phyloP scores from a whole-genome alignment of 2,329 filamentous ascomycete species.

The Falciphora oryzae region DNA sequence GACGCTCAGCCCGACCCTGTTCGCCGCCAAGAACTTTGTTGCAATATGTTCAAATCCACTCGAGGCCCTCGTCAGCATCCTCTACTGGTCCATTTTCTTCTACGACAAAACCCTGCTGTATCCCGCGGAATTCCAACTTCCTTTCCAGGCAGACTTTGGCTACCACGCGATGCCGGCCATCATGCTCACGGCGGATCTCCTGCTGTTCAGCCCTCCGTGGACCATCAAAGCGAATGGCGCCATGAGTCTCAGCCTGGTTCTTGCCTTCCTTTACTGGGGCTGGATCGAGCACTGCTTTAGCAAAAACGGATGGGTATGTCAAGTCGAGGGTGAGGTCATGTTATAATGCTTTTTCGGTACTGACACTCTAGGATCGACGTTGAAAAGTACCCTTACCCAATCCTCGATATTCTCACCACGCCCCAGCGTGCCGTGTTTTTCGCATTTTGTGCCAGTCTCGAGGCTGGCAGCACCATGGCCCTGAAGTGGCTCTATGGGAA shows the following conservation, averaged over 20 bases:
- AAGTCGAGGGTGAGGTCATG: background rate
- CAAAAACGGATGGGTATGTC: conserved; percentile 56
- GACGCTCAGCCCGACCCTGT: conserved; percentile 50
- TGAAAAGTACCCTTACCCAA: conserved; percentile 74
- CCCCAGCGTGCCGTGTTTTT: conserved; percentile 65
- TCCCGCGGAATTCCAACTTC: conserved; percentile 49
- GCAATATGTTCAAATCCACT: conserved; percentile 62
- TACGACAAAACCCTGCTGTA: conserved; percentile 48
- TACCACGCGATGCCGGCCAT: conserved; percentile 63
- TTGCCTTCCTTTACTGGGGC: conserved; percentile 67
- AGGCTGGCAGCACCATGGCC: conserved; percentile 62
- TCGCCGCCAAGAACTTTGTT: conserved; percentile 61
- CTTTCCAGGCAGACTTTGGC: conserved; percentile 49
- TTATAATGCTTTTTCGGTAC: background rate
- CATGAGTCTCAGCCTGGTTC: conserved; percentile 47
- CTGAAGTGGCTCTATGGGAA: conserved; percentile 66
- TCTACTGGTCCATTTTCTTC: conserved; percentile 66
- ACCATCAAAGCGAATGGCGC: conserved; percentile 56
- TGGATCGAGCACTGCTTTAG: conserved; percentile 75
- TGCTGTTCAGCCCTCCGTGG: conserved; percentile 69
- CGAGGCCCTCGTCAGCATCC: conserved; percentile 62
- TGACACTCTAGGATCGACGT: background rate
- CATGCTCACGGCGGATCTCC: conserved; percentile 56
- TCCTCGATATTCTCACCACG: conserved; percentile 65
- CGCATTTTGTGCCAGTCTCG: conserved; percentile 59